Base-by-base conservation (phyloP, 345 rosid species). In the Firmiana major region DNA sequence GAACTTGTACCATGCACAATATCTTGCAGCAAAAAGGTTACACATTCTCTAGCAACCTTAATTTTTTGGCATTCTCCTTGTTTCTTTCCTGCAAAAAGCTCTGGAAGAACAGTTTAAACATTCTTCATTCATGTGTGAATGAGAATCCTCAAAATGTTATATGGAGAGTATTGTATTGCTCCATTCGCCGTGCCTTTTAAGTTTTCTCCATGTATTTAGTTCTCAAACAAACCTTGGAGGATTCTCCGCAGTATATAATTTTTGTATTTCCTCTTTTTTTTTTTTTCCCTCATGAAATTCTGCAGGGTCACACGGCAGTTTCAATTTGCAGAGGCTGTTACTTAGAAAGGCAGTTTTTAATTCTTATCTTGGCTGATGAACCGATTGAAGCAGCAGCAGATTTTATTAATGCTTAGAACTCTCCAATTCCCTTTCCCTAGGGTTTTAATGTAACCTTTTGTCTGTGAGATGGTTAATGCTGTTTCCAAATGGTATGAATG, bases 1-100 rank as follows among this genome's bases (percentile, higher is more conserved):
- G 78, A 82, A 81, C 70, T 78, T 90, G 85, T 90, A 81, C 78
- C 78, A 76, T 88, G 85, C 84, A 80, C 74, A 42, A 63, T 76
- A 73, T 79, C 68, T 64, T 81, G 77, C 75, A 22, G 81, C 73
- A 77, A 73, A 83, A 71, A 54, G 78, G 53, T 62, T 64, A 78
- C 70, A 75, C 66, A 55, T 80, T 75, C 64, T 10, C 75, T 70
- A 6, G 58, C 79, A 78, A 66, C 49, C 74, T 28, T 75, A 6
- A 34, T 72, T 28, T 77, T 77, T 59, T 70, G 26, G 71, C 75
- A 12, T 31, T 70, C 43, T 51, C 62, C 74, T 42, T 76, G 38
- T 54, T 45, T 62, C 53, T 46, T 58, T 8, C 62, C 75, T 77
- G 73, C 77, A 31, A 63, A 78, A 80, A 71, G 43, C 53, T 63